Base-by-base conservation (phyloP, 768 basidiomycete species). In the Phanerodontia chrysosporium region DNA sequence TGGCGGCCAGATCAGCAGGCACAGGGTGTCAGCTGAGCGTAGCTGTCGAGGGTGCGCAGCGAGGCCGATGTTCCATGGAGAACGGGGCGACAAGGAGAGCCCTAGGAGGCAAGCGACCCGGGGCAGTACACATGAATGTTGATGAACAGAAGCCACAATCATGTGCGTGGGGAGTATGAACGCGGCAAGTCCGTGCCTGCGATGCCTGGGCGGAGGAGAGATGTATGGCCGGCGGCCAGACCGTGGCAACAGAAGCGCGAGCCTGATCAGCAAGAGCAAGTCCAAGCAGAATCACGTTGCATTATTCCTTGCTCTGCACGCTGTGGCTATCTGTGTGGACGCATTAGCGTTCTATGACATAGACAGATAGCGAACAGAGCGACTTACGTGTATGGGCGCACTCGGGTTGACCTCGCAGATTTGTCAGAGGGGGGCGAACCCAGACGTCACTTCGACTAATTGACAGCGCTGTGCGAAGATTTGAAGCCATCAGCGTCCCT, bases 381-480 rank as follows among this genome's bases (percentile, higher is more conserved):
- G 52, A 53, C 52, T 53, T 53, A 53, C 52, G 52, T 53, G 25
- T 24, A 24, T 25, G 25, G 48, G 28, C 28, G 48, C 39, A 18
- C 29, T 51, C 51, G 51, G 52, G 35, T 14, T 13, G 35, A 36
- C 52, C 35, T 36, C 21, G 52, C 32, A 39, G 35, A 53, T 53
- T 53, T 36, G 52, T 53, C 52, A 53, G 25, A 53, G 14, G 21
- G 10, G 28, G 16, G 14, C 18, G 49, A 32, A 32, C 49, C 9
- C 39, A 25, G 52, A 53, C 52, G 52, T 53, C 52, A 53, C 32
- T 39, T 16, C 18, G 52, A 51, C 25, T 51, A 5, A 30, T 16
- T 32, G 51, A 14, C 25, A 13, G 29, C 24, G 10, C 24, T 49
- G n/a, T 25, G 49, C 21, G 30, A 18, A 18, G 39, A 16, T 32